phyloP scores from a whole-genome alignment of 352 stramenopile genomes.

The Plasmopara muralis region DNA sequence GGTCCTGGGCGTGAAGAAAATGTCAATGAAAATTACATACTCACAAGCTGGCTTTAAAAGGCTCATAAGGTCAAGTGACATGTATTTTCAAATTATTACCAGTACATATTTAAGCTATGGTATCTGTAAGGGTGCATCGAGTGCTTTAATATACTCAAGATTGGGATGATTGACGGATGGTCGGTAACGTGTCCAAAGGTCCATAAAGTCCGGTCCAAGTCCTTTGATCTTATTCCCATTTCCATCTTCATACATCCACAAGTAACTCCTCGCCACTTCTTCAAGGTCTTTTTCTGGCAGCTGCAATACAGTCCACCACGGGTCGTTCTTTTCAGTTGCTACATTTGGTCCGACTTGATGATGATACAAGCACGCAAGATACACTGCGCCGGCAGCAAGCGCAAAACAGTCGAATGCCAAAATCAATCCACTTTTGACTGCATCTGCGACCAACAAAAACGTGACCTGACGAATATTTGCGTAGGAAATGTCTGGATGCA shows the following conservation, averaged over 20 bases:
- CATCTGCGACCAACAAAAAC: conserved; percentile 54
- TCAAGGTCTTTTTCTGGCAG: conserved; percentile 45
- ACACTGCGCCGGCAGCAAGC: conserved; percentile 58
- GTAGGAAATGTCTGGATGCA: conserved; percentile 44
- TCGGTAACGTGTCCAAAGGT: conserved; percentile 47
- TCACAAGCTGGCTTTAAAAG: too few relatives aligned
- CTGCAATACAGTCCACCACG: conserved; percentile 62
- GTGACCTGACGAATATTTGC: conserved; percentile 39
- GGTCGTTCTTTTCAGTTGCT: conserved; percentile 50
- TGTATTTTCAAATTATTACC: too few relatives aligned
- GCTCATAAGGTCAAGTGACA: too few relatives aligned
- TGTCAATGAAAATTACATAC: not conserved
- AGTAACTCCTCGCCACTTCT: conserved; percentile 45
- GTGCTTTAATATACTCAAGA: conserved; percentile 47
- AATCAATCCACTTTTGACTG: conserved; percentile 44
- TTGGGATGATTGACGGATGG: conserved; percentile 52
- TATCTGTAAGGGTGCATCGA: conserved; percentile 46
- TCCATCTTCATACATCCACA: conserved; percentile 66
- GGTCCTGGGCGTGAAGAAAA: conserved; percentile 39
- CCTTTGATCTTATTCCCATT: conserved; percentile 21
- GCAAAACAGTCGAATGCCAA: conserved; percentile 47
- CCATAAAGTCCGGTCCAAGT: conserved; percentile 39
- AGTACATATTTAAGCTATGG: conserved; percentile 6
- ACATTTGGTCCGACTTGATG: conserved; percentile 48
- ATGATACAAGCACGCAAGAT: conserved; percentile 62